These are phyloP conservation scores for Aspergillus nidulans DNA, from an alignment of 495 filamentous ascomycete genomes.

Conservation along the genomic window DNA sequence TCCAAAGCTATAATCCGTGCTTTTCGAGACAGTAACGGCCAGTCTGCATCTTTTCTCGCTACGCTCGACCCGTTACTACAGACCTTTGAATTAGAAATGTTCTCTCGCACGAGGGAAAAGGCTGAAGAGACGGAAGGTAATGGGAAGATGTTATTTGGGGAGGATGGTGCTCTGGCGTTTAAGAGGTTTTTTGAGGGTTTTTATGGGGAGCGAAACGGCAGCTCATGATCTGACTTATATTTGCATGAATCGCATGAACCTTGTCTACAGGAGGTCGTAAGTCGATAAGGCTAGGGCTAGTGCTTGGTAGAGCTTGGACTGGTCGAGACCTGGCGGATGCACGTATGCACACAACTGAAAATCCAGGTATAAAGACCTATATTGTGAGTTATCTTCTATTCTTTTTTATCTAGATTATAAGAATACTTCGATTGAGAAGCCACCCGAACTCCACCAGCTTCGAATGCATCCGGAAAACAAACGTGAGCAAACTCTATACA, in stretches of 20 bases:
- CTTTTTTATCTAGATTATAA: background rate
- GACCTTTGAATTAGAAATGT: conserved; percentile 35
- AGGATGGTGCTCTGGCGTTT: conserved; percentile 25
- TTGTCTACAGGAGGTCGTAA: too few species aligned
- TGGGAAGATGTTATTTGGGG: conserved; percentile 24
- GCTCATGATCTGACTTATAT: too few species aligned
- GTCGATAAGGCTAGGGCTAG: too few species aligned
- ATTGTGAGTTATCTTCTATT: too few species aligned
- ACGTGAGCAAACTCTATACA: background rate
- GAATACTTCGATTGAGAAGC: background rate
- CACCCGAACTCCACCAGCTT: background rate
- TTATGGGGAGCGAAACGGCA: background rate
- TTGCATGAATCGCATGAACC: too few species aligned
- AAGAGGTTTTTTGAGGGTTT: conserved; percentile 14
- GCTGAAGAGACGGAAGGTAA: conserved; percentile 24
- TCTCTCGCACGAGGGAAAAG: conserved; percentile 24
- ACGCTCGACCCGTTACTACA: conserved; percentile 23
- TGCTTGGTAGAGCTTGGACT: too few species aligned
- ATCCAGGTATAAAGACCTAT: too few species aligned
- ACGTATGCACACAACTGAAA: too few species aligned
- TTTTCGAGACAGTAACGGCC: background rate
- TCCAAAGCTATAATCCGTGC: conserved; percentile 30
- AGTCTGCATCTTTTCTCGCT: conserved; percentile 13
- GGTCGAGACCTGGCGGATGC: too few species aligned
- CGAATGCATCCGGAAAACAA: background rate